phyloP scores from a whole-genome alignment of 306 rosid genomes.

The Rosa rugosa region DNA sequence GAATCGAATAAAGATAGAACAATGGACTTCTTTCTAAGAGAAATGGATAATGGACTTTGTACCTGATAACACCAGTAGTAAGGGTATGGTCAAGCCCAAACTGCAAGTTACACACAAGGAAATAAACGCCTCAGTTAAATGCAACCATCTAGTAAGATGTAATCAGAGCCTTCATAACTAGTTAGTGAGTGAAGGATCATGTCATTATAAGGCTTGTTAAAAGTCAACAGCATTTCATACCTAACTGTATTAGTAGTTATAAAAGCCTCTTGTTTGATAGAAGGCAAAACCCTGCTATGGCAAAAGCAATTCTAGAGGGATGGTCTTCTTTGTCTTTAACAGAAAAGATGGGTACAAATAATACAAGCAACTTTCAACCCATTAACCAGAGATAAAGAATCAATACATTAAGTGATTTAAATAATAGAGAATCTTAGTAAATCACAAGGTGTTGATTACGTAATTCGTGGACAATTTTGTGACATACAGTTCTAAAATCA shows the following conservation, averaged over 20 bases:
- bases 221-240: background rate
- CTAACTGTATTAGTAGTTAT: background rate
- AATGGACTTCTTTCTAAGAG: background rate
- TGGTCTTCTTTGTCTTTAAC: background rate
- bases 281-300: background rate
- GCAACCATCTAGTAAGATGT: conserved; percentile 15
- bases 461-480: background rate
- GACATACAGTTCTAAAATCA: conserved; percentile 7
- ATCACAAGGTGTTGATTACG: background rate
- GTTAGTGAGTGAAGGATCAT: background rate
- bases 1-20: background rate
- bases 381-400: background rate
- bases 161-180: background rate
- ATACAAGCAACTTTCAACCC: background rate
- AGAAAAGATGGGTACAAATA: background rate
- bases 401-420: background rate
- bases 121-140: conserved; percentile 14
- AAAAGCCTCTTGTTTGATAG: background rate
- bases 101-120: conserved; percentile 49
- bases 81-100: conserved; percentile 99
- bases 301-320: background rate
- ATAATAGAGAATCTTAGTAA: background rate
- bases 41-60: conserved; percentile 9
- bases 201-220: background rate
- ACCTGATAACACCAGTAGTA: conserved; percentile 96